Evolutionary conservation across 352 stramenopile species (phyloP).

Genomic region (Phytophthora hybrid): DNA sequence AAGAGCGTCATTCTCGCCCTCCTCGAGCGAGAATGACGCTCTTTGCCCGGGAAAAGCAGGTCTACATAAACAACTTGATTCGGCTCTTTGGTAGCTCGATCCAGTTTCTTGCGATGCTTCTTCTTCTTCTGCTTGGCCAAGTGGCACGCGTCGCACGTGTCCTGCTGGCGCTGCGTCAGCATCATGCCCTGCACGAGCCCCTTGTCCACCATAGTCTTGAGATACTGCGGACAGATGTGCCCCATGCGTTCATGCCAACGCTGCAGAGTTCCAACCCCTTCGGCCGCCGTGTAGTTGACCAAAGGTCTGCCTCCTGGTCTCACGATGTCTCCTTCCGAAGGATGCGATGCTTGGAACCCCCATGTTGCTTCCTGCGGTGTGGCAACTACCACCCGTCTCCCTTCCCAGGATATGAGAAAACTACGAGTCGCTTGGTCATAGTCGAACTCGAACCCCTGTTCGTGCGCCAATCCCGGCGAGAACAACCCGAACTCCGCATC

Average conservation of each 20-base stretch:
- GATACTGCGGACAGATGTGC: conserved; percentile 6
- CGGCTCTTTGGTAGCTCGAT: background rate
- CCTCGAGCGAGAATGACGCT: background rate
- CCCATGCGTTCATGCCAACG: conserved; percentile 1
- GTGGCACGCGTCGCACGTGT: background rate
- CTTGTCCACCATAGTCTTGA: conserved; percentile 1
- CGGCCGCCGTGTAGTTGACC: background rate
- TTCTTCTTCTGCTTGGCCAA: conserved; percentile 1
- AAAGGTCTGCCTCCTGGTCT: background rate
- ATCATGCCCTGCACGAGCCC: conserved; percentile 2
- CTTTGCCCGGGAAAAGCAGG: conserved; percentile 2
- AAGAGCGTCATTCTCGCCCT: background rate
- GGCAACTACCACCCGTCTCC: background rate
- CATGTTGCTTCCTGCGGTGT: background rate
- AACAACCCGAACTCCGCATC: conserved; percentile 3
- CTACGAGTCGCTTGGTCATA: background rate
- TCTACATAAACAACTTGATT: conserved; percentile 13
- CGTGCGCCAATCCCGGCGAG: background rate
- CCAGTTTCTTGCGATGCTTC: conserved; percentile 1
- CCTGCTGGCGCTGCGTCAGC: conserved; percentile 3
- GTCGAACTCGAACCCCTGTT: conserved; percentile 12
- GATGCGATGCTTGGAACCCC: background rate
- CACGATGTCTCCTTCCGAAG: background rate
- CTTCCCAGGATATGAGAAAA: background rate
- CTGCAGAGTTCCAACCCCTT: background rate